Evolutionary conservation across 257 asterid species (phyloP), one percentile per base, ranked within the genome.

Genomic region (Capsicum pubescens): DNA sequence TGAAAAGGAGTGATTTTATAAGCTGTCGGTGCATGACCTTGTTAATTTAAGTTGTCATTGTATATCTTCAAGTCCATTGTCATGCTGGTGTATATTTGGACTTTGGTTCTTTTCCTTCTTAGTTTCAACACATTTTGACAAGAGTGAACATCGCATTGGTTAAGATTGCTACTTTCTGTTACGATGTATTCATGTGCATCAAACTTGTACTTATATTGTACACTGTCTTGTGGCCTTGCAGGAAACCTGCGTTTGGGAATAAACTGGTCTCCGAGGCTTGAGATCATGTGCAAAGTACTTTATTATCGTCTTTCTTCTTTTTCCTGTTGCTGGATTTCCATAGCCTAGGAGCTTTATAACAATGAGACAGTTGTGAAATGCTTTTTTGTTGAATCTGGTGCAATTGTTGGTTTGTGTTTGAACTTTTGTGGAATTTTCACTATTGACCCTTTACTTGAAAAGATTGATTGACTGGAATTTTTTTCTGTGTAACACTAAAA

Each of bases 221-320:
- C 63, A 26, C 52, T 54, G 19, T 12, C 61, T 74, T 52, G 59
- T 21, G 61, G 44, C 61, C 0, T 54, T 54, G 50, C 82, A 77
- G 82, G 82, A 77, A 26, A 77, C 26, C 32, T 77, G 64, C 11
- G 50, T 77, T 77, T 32, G 21, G 82, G 64, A 54, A 77, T 77
- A 77, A 77, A 77, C 54, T 69, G 78, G 50, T 54, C 66, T 14
- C 26, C 26, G 48, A 77, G 42, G 82, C 16, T 77, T 3, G 16
- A 77, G 82, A 77, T 77, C 82, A 14, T 8, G 50, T 54, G 81
- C 81, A 15, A 76, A 76, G 26, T 76, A 76, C 32, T 54, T 76
- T 32, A 13, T 9, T 52, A 26, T 14, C 64, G 64, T 54, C 16
- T 4, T 77, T 54, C 82, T 77, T 76, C 44, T 0, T 50, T 77